phyloP scores from a whole-genome alignment of 2,329 filamentous ascomycete genomes.

The Sarocladiaceae sp. region DNA sequence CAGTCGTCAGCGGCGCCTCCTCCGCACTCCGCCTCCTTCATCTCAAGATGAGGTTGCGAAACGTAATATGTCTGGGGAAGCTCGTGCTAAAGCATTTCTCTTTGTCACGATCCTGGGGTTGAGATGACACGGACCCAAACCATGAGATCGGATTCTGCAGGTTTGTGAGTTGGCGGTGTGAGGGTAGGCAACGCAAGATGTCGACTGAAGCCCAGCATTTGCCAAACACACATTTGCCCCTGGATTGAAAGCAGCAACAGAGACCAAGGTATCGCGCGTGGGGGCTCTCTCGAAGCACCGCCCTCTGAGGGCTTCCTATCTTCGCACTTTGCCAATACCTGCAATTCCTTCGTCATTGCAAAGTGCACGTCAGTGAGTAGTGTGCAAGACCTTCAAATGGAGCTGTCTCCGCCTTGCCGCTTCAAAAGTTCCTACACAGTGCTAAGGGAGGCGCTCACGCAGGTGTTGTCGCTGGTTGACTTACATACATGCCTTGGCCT shows the following conservation, averaged over 20 bases:
- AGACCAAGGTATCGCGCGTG: too few relatives aligned
- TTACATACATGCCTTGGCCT: not conserved
- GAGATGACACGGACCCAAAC: not conserved
- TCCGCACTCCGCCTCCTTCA: slow-evolving; percentile 2
- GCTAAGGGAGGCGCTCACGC: not conserved
- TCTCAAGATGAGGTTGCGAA: not conserved
- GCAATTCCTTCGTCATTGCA: too few relatives aligned
- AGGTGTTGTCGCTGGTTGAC: not conserved
- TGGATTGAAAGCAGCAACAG: not conserved
- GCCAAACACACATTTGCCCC: not conserved
- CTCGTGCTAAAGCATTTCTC: not conserved
- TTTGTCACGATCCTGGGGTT: slow-evolving; percentile 9
- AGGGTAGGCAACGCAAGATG: not conserved
- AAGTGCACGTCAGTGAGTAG: not conserved
- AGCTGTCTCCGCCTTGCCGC: not conserved
- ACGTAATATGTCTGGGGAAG: slow-evolving; percentile 9
- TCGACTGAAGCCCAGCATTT: too few relatives aligned
- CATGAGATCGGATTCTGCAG: not conserved
- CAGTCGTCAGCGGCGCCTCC: not conserved
- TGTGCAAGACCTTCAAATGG: not conserved
- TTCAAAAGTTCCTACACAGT: slow-evolving; percentile 6
- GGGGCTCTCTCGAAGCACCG: too few relatives aligned
- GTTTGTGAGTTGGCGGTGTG: not conserved
- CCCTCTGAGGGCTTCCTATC: too few relatives aligned
- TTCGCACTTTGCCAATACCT: too few relatives aligned